Evolutionary conservation across 1,284 basidiomycete species (phyloP).

Genomic region (Fereydounia khargensis): DNA sequence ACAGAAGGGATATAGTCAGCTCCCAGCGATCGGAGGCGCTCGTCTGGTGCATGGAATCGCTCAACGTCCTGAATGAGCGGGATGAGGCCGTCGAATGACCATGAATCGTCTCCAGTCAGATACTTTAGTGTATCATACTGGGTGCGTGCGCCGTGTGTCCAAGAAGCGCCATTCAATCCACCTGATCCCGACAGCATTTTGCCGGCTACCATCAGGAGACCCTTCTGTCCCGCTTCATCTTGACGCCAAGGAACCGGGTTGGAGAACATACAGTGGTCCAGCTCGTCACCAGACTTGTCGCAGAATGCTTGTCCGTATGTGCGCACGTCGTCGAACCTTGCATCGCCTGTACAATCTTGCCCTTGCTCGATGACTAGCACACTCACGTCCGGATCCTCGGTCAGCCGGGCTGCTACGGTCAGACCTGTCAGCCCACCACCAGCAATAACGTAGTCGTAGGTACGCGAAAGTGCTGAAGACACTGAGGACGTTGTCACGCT

Average conservation of each 20-base stretch:
- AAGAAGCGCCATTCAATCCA: slow-evolving; percentile 66
- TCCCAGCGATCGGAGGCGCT: slow-evolving; percentile 62
- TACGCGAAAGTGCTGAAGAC: too few relatives aligned
- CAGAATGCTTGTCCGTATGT: slow-evolving; percentile 62
- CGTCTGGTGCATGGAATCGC: slow-evolving; percentile 64
- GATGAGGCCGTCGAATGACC: slow-evolving; percentile 65
- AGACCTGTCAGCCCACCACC: slow-evolving; percentile 52
- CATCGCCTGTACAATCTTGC: slow-evolving; percentile 28
- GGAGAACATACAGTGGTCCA: slow-evolving; percentile 64
- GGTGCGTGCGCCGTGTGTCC: slow-evolving; percentile 64
- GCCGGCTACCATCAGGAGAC: slow-evolving; percentile 60
- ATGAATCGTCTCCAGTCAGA: slow-evolving; percentile 62
- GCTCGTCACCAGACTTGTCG: slow-evolving; percentile 60
- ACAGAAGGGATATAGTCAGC: slow-evolving; percentile 60
- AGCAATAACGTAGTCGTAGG: slow-evolving; percentile 57
- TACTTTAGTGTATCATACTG: slow-evolving; percentile 66
- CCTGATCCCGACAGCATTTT: slow-evolving; percentile 66
- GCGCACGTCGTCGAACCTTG: slow-evolving; percentile 40
- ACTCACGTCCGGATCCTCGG: slow-evolving; percentile 36
- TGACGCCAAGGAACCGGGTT: too few relatives aligned
- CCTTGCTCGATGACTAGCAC: slow-evolving; percentile 56
- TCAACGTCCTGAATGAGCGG: slow-evolving; percentile 65
- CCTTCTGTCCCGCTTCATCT: too few relatives aligned
- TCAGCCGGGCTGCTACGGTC: slow-evolving; percentile 47
- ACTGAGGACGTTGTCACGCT: too few relatives aligned